Evolutionary conservation across 2,329 filamentous ascomycete genomes (phyloP), one percentile per base, ranked within the genome.

Genomic region (Neoarthrinium moseri): DNA sequence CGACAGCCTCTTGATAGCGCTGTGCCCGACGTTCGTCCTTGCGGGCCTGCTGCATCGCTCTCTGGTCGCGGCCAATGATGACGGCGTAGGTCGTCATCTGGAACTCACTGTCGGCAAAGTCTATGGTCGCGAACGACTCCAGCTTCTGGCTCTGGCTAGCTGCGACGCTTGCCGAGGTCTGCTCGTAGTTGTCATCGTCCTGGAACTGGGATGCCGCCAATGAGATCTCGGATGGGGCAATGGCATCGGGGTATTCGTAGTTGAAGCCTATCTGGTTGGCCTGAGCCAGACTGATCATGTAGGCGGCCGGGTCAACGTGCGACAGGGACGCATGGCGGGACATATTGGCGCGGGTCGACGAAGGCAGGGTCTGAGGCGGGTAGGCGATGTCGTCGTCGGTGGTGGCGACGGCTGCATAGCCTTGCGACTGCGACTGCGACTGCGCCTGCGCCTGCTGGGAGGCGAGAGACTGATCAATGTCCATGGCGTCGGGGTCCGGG

Each of bases 11-110:
- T 49, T 66, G 65, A 51, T 75, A 71, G 42, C 71, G 68, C 30
- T 74, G 70, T 26, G 68, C 65, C 26, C 73, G 69, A 49, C 67
- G 74, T 58, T 78, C 73, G 48, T 81, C 73, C 45, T 69, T 69
- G 35, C 73, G 71, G 18, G 80, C 80, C 54, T 79, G 73, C 45
- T 74, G 67, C 52, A 81, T 66, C 8, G 82, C 82, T 43, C 73
- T 68, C 56, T 83, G 75, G 63, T 91, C 87, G 50, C 87, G 83
- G 45, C 86, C 87, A 22, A 91, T 80, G 46, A 87, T 79, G 55
- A 91, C 78, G 43, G 80, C 76, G 56, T 84, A 85, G 2, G 86
- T 89, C 42, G 83, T 89, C 82, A 91, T 87, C 65, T 88, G 87
- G 63, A 88, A 91, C 46, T 83, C 78, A 59, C 86, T 86, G 69